Percentiles rank a stretch among this genome's conserved stretches.
Evolutionary conservation across 108 stramenopile species (phyloP).

Genomic region (Nitzschia inconspicua): DNA sequence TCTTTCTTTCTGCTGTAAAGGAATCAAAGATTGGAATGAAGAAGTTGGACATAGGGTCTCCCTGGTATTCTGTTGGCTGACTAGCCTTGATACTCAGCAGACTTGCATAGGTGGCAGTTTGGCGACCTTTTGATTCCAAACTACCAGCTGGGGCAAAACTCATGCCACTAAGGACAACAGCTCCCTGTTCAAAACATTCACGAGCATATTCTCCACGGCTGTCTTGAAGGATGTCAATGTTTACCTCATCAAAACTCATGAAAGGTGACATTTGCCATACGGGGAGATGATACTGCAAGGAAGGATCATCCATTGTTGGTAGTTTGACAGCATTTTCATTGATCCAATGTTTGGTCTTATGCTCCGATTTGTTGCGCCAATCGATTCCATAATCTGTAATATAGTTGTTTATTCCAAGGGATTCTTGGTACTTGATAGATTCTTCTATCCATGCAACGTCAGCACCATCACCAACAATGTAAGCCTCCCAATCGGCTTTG

Average conservation of each 20-base stretch:
- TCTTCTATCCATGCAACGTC: no score
- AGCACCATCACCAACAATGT: constrained; percentile 10
- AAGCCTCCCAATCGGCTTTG: constrained; percentile 10
- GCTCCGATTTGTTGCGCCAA: no score
- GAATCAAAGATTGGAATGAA: constrained; percentile 20
- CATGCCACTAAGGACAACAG: not conserved
- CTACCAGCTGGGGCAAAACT: not conserved
- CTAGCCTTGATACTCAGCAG: not conserved
- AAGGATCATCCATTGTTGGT: no score
- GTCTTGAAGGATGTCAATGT: no score
- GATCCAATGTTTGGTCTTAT: no score
- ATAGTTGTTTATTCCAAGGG: not conserved
- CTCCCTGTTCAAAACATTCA: constrained; percentile 11
- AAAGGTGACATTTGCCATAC: constrained; percentile 16
- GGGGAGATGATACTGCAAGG: no score
- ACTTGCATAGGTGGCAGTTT: constrained; percentile 2
- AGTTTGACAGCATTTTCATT: no score
- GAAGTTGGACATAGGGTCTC: no score
- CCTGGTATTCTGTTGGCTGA: not conserved
- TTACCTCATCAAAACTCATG: no score
- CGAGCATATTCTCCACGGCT: no score
- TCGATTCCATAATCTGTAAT: not conserved
- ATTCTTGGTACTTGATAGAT: no score
- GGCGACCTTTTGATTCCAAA: not conserved
- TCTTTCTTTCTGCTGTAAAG: not conserved